phyloP scores from a whole-genome alignment of 495 filamentous ascomycete species.

The Daldinia concentrica region DNA sequence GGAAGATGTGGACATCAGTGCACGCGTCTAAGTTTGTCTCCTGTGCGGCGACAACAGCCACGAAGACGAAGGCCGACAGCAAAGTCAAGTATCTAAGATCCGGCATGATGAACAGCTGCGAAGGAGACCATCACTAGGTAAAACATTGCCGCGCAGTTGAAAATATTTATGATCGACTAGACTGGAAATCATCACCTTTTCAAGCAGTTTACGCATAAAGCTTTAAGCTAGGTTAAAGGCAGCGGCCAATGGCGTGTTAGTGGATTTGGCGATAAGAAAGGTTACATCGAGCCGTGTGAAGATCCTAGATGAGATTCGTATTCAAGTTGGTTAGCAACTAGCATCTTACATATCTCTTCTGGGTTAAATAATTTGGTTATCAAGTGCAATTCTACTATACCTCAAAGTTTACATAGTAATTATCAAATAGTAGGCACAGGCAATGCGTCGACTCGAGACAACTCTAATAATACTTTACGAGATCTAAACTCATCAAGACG shows the following conservation, averaged over 20 bases:
- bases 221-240: background rate
- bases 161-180: background rate
- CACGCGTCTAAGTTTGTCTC: conserved; percentile 26
- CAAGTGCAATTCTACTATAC: too few species aligned
- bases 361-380: too few species aligned
- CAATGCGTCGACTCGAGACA: too few species aligned
- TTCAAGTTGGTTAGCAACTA: background rate
- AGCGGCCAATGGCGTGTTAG: background rate
- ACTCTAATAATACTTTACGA: too few species aligned
- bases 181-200: background rate
- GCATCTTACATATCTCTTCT: too few species aligned
- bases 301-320: background rate
- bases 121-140: too few species aligned
- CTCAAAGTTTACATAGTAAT: too few species aligned
- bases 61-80: background rate
- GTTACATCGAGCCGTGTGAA: background rate
- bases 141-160: background rate
- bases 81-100: background rate
- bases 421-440: too few species aligned
- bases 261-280: conserved; percentile 9
- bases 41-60: conserved; percentile 16
- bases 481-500: too few species aligned
- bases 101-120: background rate
- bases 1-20: conserved; percentile 43
- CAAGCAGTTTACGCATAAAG: background rate